Conservation (phyloP, 345 rosid genomes). For the Lepidium didymum region DNA sequence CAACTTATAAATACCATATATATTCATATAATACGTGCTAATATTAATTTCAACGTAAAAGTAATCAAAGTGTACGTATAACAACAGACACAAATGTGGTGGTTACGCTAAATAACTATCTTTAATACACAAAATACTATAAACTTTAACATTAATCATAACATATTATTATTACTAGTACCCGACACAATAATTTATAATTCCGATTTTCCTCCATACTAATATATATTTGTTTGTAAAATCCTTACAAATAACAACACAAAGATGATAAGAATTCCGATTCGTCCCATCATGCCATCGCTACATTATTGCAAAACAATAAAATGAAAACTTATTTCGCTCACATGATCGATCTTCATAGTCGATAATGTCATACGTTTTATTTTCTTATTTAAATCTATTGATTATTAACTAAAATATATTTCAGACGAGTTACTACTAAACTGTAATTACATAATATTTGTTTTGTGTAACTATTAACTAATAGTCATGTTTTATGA, state of each 20-base stretch:
- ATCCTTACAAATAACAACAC: neutral
- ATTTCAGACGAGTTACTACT: no score
- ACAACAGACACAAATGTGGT: constrained; percentile 21
- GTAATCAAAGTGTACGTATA: constrained; percentile 12
- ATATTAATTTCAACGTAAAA: neutral
- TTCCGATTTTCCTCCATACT: neutral
- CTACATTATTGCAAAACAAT: neutral
- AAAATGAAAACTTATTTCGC: neutral
- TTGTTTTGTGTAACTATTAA: no score
- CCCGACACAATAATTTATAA: neutral
- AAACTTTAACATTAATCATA: neutral
- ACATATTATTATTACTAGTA: neutral
- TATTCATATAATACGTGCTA: no score
- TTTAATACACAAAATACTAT: neutral
- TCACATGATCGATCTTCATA: neutral
- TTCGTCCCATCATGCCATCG: neutral
- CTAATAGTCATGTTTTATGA: no score
- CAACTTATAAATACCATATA: neutral
- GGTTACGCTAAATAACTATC: constrained; percentile 9
- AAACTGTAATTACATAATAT: no score
- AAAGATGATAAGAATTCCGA: neutral
- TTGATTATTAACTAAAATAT: neutral
- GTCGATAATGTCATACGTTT: neutral
- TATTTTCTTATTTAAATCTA: neutral
- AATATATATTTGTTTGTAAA: neutral